These are phyloP conservation scores for Fraxinus baroniana DNA, from an alignment of 305 asterid genomes.

Conservation along the genomic window DNA sequence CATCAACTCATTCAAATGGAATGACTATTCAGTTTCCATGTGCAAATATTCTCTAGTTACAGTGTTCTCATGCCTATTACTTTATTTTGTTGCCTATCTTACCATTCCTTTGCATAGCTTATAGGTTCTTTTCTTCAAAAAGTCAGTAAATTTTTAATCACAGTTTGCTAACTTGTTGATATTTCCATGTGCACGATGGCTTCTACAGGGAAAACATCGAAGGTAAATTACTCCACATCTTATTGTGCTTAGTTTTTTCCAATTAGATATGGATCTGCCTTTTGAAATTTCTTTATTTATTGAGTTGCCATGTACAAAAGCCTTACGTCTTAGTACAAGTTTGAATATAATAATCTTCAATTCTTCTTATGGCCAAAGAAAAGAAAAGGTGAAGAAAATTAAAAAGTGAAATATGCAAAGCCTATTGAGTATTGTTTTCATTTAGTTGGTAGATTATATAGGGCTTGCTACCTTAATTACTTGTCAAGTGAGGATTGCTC, in stretches of 20 bases:
- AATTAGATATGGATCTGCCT: neutral
- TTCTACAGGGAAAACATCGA: conserved; percentile 68
- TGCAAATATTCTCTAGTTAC: neutral
- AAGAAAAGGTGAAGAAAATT: neutral
- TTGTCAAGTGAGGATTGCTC: neutral
- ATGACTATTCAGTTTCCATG: neutral
- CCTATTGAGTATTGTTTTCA: neutral
- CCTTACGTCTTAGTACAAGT: neutral
- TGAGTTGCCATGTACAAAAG: neutral
- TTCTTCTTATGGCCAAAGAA: conserved; percentile 1
- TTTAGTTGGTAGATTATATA: neutral
- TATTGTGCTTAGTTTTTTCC: neutral
- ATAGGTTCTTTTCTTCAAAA: neutral
- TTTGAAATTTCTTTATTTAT: neutral
- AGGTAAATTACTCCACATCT: conserved; percentile 35
- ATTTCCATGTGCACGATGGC: conserved; percentile 37
- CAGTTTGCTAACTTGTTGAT: conserved; percentile 20
- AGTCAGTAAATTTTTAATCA: conserved; percentile 13
- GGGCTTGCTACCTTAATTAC: neutral
- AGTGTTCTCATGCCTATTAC: neutral
- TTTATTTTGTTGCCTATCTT: conserved; percentile 6
- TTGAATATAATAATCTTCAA: neutral
- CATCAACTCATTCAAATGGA: neutral
- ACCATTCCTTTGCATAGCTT: neutral
- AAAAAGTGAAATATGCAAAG: neutral